These are phyloP conservation scores for Monosporozyma unispora DNA, from an alignment of 805 yeast genomes.

Conservation along the genomic window DNA sequence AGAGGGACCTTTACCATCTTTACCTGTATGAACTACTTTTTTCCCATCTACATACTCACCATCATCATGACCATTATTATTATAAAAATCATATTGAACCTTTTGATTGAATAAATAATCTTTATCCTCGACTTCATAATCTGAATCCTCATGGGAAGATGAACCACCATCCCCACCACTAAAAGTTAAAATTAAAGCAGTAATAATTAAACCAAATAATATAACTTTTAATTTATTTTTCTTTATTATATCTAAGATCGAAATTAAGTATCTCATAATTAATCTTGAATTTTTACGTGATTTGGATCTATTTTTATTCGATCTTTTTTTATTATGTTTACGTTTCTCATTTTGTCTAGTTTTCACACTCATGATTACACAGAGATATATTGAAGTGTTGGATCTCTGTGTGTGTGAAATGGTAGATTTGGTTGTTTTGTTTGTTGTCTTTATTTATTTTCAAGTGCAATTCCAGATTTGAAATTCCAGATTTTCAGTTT, in stretches of 20 bases:
- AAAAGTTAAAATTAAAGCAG: neutral
- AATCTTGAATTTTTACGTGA: neutral
- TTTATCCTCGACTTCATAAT: neutral
- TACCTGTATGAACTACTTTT: too few relatives aligned
- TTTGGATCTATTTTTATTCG: neutral
- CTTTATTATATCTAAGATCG: neutral
- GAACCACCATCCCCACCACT: neutral
- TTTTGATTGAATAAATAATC: neutral
- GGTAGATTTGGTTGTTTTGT: too few relatives aligned
- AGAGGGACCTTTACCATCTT: too few relatives aligned
- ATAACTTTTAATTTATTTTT: neutral
- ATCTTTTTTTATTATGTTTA: neutral
- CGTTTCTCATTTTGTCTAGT: neutral
- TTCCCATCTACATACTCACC: too few relatives aligned
- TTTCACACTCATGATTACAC: neutral
- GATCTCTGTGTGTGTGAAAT: neutral
- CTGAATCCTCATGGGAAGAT: neutral
- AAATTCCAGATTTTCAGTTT: too few relatives aligned
- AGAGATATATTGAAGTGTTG: too few relatives aligned
- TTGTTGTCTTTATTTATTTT: too few relatives aligned
- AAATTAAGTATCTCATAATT: neutral
- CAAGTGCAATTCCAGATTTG: too few relatives aligned
- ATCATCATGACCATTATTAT: neutral
- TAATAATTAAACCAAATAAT: neutral
- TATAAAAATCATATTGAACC: neutral